Base-by-base conservation (phyloP, 768 basidiomycete genomes). In the Mycena filopes region DNA sequence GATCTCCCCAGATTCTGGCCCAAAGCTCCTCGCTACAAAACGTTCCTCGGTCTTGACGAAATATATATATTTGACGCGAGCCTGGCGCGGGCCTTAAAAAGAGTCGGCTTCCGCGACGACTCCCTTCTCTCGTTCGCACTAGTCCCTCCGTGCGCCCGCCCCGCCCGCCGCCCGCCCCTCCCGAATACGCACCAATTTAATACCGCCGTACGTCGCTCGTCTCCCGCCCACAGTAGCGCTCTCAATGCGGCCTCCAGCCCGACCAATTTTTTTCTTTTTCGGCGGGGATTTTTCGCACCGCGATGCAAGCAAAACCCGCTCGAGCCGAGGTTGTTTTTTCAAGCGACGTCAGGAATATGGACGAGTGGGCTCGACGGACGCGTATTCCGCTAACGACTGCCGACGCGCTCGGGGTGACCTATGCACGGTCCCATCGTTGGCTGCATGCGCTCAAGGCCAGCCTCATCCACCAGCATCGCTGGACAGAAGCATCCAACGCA, bases 301-400 rank as follows among this genome's bases (percentile, higher is more conserved):
- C 38, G 58, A 81, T 80, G 78, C 74, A 76, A 63, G 64, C 75
- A 51, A 79, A 78, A 60, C 75, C 83, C 9, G 56, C 68, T 20
- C 70, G 75, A 45, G 80, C 83, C 45, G 86, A 92, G 73, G 86
- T 94, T 76, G 83, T 90, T 65, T 94, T 94, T 75, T 92, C 90
- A 68, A 89, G 87, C 76, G 89, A 92, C 72, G 90, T 94, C 75
- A 82, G 83, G 61, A 89, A 90, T 75, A 92, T 95, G 89, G 91
- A 93, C 78, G 88, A 84, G 63, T 95, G 93, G 93, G 90, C 93
- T 0, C 82, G 80, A 59, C 87, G 92, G 63, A 93, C 93, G 0
- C 83, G 87, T 74, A 93, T 95, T 53, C 91, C 92, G 45, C 83
- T 95, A 65, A 93, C 92, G 70, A 93, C 89, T 56, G 93, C 91